Evolutionary conservation across 768 basidiomycete genomes (phyloP).

Genomic region (Phaeotremella fagi): DNA sequence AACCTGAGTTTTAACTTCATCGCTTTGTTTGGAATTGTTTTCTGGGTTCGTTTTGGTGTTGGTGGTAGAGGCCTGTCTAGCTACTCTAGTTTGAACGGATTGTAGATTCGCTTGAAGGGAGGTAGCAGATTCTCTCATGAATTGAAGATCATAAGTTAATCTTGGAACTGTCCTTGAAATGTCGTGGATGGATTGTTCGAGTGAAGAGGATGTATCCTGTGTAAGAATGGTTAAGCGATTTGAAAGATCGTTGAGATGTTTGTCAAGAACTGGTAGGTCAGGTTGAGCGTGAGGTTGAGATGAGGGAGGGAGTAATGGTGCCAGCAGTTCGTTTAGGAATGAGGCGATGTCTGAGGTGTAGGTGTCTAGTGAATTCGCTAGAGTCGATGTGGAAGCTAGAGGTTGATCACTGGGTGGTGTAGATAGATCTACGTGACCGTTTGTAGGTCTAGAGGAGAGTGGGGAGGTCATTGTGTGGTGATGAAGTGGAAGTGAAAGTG

Average conservation of each 20-base stretch:
- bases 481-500: not conserved
- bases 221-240: slow-evolving; percentile 77
- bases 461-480: not conserved
- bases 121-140: slow-evolving; percentile 87
- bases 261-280: slow-evolving; percentile 62
- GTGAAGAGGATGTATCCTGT: slow-evolving; percentile 77
- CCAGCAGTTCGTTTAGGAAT: slow-evolving; percentile 40
- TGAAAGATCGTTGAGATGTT: slow-evolving; percentile 67
- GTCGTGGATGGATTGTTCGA: slow-evolving; percentile 87
- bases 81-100: slow-evolving; percentile 56
- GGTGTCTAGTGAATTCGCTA: slow-evolving; percentile 30
- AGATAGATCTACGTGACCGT: not conserved
- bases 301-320: slow-evolving; percentile 10
- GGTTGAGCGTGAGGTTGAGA: slow-evolving; percentile 21
- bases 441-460: not conserved
- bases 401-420: not conserved
- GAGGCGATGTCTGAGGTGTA: slow-evolving; percentile 23
- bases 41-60: slow-evolving; percentile 10
- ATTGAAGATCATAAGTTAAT: slow-evolving; percentile 90
- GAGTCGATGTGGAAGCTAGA: slow-evolving; percentile 10
- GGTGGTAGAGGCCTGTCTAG: no score
- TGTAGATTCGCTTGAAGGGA: slow-evolving; percentile 66
- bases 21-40: slow-evolving; percentile 44
- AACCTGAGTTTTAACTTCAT: slow-evolving; percentile 21
- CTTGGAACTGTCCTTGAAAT: slow-evolving; percentile 86